Evolutionary conservation across 352 stramenopile species (phyloP), one percentile per base, ranked within the genome.

Genomic region (Phytopythium aichiense): DNA sequence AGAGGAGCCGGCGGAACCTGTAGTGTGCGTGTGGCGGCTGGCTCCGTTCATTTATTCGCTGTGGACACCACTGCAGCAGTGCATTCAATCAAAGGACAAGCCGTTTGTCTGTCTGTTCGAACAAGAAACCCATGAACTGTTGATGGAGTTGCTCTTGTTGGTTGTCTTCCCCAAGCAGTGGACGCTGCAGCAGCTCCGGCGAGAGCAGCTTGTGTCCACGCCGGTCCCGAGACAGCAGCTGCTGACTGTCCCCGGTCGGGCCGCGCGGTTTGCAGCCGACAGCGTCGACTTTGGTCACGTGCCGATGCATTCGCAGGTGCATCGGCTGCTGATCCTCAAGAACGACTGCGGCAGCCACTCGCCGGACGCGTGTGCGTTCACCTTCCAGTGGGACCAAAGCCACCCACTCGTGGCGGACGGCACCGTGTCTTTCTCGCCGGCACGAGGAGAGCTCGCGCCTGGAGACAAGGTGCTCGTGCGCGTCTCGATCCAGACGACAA

Each of bases 251-350:
- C 71, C 80, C 1, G 68, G 73, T 4, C 77, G 87, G 1, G 59
- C 71, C 28, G 79, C 69, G 7, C 70, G 73, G 28, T 81, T 94
- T 22, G 67, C 79, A 12, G 68, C 64, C 11, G 86, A 94, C 52
- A 62, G 52, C 50, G 22, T 92, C 22, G 75, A 80, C 22, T 91
- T 94, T 61, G 64, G 66, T 7, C 83, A 92, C 59, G 74, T 92
- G 1, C 63, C 80, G 9, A 79, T 74, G 64, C 69, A 83, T 64
- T 74, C 80, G 4, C 64, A 84, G 55, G 45, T 64, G 23, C 77
- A 66, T 9, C 64, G 78, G 20, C 42, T 94, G 12, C 31, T 91
- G 15, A 60, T 91, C 15, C 58, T 94, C 16, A 66, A 76, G 38
- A 91, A 92, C 48, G 60, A 78, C 16, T 54, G 54, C 23, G 51